phyloP scores from a whole-genome alignment of 2,329 filamentous ascomycete genomes.

The Alternaria viburni region DNA sequence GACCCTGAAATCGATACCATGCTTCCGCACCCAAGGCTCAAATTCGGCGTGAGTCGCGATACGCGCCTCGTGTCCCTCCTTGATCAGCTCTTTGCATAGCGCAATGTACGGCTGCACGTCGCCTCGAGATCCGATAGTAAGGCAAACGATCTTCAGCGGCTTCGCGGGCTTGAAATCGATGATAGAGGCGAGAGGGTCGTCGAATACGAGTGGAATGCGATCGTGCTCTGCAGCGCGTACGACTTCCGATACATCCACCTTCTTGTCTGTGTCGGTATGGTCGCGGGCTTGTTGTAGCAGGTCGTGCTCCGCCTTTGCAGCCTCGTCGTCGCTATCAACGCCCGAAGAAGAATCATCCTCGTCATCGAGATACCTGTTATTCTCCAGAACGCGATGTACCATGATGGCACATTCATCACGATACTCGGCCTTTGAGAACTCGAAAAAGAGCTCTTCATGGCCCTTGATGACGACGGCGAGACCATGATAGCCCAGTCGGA shows the following conservation, averaged over 20 bases:
- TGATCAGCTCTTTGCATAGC: slow-evolving; percentile 85
- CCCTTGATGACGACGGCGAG: slow-evolving; percentile 91
- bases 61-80: slow-evolving; percentile 82
- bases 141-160: slow-evolving; percentile 82
- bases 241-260: slow-evolving; percentile 34
- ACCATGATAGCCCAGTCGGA: slow-evolving; percentile 87
- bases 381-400: slow-evolving; percentile 77
- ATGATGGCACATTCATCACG: slow-evolving; percentile 90
- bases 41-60: slow-evolving; percentile 96
- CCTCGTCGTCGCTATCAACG: slow-evolving; percentile 73
- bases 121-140: slow-evolving; percentile 94
- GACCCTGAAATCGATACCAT: slow-evolving; percentile 89
- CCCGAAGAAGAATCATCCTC: slow-evolving; percentile 71
- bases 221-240: slow-evolving; percentile 53
- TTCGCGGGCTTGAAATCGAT: slow-evolving; percentile 87
- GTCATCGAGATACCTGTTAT: slow-evolving; percentile 72
- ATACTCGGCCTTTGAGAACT: slow-evolving; percentile 78
- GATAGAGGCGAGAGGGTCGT: slow-evolving; percentile 86
- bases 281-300: slow-evolving; percentile 77
- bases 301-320: slow-evolving; percentile 80
- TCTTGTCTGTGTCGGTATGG: slow-evolving; percentile 29
- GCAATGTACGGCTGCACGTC: slow-evolving; percentile 99
- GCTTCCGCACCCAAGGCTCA: slow-evolving; percentile 83
- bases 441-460: slow-evolving; percentile 95
- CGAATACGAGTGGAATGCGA: slow-evolving; percentile 80